Conservation (phyloP, 1,284 basidiomycete genomes). For the Malassezia brasiliensis region DNA sequence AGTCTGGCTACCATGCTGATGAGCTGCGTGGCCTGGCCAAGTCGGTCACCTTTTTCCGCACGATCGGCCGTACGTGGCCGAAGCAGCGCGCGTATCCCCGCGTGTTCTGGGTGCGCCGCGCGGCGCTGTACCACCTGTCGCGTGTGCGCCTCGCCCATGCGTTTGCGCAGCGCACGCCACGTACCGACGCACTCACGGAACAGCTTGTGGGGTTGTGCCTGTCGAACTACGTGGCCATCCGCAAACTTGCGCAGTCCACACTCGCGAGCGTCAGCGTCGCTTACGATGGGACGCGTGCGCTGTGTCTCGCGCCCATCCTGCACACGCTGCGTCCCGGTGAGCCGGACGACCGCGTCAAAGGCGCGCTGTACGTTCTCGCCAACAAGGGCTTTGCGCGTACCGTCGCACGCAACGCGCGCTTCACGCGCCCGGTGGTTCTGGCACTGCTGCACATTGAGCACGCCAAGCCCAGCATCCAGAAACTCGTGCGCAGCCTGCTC, state of each 20-base stretch:
- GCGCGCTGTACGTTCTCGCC: constrained; percentile 76
- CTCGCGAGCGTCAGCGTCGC: constrained; percentile 64
- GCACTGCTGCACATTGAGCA: constrained; percentile 76
- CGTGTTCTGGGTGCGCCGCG: constrained; percentile 67
- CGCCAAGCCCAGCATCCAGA: constrained; percentile 84
- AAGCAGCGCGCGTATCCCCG: constrained; percentile 67
- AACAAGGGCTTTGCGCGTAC: constrained; percentile 56
- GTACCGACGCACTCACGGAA: constrained; percentile 68
- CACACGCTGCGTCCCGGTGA: constrained; percentile 54
- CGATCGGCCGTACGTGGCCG: constrained; percentile 55
- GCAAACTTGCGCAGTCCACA: constrained; percentile 63
- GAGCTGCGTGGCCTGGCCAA: constrained; percentile 40
- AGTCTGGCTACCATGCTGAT: constrained; percentile 43
- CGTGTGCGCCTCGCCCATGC: constrained; percentile 64
- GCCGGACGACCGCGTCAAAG: constrained; percentile 89
- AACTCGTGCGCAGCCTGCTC: constrained; percentile 65
- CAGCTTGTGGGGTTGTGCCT: constrained; percentile 75
- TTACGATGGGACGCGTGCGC: constrained; percentile 70
- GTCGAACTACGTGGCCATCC: constrained; percentile 38
- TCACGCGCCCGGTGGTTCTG: constrained; percentile 61
- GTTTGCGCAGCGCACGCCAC: constrained; percentile 66
- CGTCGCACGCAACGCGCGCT: constrained; percentile 55
- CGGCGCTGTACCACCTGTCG: constrained; percentile 58
- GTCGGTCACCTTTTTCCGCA: constrained; percentile 35
- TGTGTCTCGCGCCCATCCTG: constrained; percentile 61